phyloP scores from a whole-genome alignment of 805 yeast species.

The Millerozyma acaciae region DNA sequence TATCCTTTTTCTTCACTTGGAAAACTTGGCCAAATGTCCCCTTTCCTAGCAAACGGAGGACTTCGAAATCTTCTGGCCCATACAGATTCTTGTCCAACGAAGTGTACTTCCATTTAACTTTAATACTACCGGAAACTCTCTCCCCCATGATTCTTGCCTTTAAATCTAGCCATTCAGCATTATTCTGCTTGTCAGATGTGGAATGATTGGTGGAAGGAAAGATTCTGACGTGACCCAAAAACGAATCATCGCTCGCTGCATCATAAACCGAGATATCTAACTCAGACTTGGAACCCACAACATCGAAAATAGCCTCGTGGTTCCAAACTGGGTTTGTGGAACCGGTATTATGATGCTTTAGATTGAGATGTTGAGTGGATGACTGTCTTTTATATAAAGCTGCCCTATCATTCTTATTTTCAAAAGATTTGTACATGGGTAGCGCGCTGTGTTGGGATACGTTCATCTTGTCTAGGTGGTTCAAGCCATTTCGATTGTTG shows the following conservation, averaged over 20 bases:
- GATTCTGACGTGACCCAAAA: constrained; percentile 79
- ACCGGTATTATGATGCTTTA: constrained; percentile 9
- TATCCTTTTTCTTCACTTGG: constrained; percentile 90
- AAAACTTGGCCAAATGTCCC: constrained; percentile 98
- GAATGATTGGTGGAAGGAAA: constrained; percentile 51
- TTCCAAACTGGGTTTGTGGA: constrained; percentile 79
- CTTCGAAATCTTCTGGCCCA: constrained; percentile 94
- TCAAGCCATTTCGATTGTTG: background rate
- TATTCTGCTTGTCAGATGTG: constrained; percentile 32
- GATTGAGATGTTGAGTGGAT: constrained; percentile 31
- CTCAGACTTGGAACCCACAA: constrained; percentile 77
- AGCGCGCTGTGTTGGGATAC: constrained; percentile 8
- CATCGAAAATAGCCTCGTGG: constrained; percentile 90
- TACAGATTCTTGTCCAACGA: constrained; percentile 69
- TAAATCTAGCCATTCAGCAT: constrained; percentile 69
- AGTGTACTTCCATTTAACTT: constrained; percentile 66
- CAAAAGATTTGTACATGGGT: constrained; percentile 8
- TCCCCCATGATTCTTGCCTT: constrained; percentile 74
- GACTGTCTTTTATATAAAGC: constrained; percentile 37
- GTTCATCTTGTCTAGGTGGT: constrained; percentile 1
- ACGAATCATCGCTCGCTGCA: constrained; percentile 73
- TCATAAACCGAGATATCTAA: constrained; percentile 91
- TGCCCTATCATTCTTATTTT: constrained; percentile 20
- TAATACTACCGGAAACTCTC: constrained; percentile 71
- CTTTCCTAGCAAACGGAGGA: constrained; percentile 83